Evolutionary conservation across 2,329 filamentous ascomycete species (phyloP).

Genomic region (Aspergillus fischeri): DNA sequence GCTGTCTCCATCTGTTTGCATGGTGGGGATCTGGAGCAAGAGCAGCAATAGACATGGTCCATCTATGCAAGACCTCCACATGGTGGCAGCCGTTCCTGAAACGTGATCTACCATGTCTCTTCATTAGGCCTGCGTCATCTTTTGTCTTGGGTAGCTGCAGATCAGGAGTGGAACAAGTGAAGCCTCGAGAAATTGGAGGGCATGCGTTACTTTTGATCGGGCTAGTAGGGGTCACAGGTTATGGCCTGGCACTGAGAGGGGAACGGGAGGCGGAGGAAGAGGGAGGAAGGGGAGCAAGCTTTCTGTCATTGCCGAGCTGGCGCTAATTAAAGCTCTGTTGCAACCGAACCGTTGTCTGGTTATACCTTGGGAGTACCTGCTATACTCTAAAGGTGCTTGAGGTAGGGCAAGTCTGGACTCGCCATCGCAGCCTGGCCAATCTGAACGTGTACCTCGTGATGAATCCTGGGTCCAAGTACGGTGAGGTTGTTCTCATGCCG

Average conservation of each 20-base stretch:
- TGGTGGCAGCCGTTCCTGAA: conserved; percentile 24
- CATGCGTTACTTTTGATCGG: conserved; percentile 3
- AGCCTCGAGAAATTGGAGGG: conserved; percentile 26
- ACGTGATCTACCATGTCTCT: conserved; percentile 20
- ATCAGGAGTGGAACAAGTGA: conserved; percentile 26
- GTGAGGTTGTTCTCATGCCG: conserved; percentile 15
- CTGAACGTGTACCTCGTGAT: conserved; percentile 19
- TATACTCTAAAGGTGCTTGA: conserved; percentile 12
- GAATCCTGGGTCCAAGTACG: conserved; percentile 13
- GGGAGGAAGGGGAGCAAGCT: neutral
- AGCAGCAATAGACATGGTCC: conserved; percentile 7
- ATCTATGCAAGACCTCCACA: conserved; percentile 26
- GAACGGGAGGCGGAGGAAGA: neutral
- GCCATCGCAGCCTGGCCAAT: conserved; percentile 10
- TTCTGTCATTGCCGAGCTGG: neutral
- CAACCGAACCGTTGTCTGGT: conserved; percentile 6
- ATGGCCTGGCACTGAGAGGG: neutral
- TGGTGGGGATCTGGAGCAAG: conserved; percentile 11
- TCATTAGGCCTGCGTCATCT: conserved; percentile 15
- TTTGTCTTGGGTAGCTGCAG: conserved; percentile 27
- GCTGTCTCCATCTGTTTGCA: conserved; percentile 27
- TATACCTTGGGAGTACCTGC: conserved; percentile 10
- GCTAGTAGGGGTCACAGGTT: neutral
- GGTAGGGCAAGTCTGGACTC: conserved; percentile 19
- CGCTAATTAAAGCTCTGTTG: conserved; percentile 8